Evolutionary conservation across 371 early-diverging fungal species (phyloP), one percentile per base, ranked within the genome.

Genomic region (Apophysomyces trapeziformis): DNA sequence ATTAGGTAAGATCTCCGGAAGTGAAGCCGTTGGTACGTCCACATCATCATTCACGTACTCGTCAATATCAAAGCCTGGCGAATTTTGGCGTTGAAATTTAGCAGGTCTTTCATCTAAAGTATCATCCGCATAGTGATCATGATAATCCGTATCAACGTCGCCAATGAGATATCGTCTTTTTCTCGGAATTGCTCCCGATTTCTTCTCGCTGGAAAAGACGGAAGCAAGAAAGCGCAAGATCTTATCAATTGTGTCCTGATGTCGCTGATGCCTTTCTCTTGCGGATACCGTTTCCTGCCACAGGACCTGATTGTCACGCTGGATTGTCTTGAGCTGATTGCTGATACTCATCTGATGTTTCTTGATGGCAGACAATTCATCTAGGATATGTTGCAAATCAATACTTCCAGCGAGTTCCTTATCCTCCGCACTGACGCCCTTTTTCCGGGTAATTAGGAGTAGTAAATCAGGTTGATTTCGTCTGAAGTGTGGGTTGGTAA

Each of bases 211-310:
- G 9, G 91, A 82, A 66, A 90, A 93, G 18, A 94, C 88, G 4
- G 92, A 87, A 0, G 93, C 93, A 67, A 94, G 70, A 73, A 94
- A 94, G 9, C 87, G 75, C 61, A 93, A 59, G 16, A 94, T 93
- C 75, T 95, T 97, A 80, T 97, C 94, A 46, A 98, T 96, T 0
- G 93, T 95, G 12, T 90, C 91, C 69, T 97, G 96, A 66, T 97
- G 98, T 54, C 89, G 78, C 41, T 89, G 86, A 75, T 94, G 89
- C 32, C 92, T 79, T 46, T 93, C 92, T 16, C 94, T 85, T 7
- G 93, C 86, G 0, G 84, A 74, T 1, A 90, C 61, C 0, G 93
- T 89, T 70, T 96, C 95, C 58, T 86, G 87, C 98, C 97, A 97
- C 12, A 98, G 73, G 18, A 87, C 68, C 68, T 93, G 90, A 70